A percentile compares a stretch with the other conserved stretches of the same genome.
phyloP scores from a whole-genome alignment of 164 flowering plant genomes.

The Malania oleifera region DNA sequence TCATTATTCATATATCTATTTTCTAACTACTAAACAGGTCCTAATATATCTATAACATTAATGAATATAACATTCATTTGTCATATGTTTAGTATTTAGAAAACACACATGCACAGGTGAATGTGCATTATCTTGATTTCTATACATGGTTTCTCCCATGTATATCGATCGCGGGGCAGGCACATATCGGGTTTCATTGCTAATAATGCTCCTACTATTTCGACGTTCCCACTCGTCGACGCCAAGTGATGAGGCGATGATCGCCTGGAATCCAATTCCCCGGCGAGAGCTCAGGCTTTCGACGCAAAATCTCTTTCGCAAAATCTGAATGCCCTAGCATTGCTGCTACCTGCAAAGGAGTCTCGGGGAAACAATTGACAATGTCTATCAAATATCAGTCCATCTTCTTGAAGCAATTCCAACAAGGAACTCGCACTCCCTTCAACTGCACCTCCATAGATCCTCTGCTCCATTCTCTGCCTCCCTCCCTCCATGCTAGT shows the following conservation, averaged over 20 bases:
- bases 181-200: conserved; percentile 10
- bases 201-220: conserved; percentile 12
- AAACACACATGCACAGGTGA: too few species aligned
- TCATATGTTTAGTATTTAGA: too few species aligned
- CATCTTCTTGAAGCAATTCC: conserved; percentile 21
- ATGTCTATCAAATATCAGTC: conserved; percentile 15
- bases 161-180: background rate
- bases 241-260: conserved; percentile 29
- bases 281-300: conserved; percentile 20
- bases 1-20: too few species aligned
- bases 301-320: conserved; percentile 5
- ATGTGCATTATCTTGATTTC: too few species aligned
- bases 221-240: conserved; percentile 18
- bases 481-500: too few species aligned
- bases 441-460: conserved; percentile 25
- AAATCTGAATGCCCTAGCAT: conserved; percentile 18
- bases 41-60: too few species aligned
- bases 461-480: background rate
- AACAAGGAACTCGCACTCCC: conserved; percentile 14
- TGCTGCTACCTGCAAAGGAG: conserved; percentile 26
- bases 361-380: conserved; percentile 5
- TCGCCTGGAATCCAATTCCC: conserved; percentile 13
- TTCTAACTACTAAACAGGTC: too few species aligned
- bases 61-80: too few species aligned
- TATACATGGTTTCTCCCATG: conserved; percentile 26